Evolutionary conservation across 345 rosid species (phyloP), one percentile per base, ranked within the genome.

Genomic region (Murraya koenigii): DNA sequence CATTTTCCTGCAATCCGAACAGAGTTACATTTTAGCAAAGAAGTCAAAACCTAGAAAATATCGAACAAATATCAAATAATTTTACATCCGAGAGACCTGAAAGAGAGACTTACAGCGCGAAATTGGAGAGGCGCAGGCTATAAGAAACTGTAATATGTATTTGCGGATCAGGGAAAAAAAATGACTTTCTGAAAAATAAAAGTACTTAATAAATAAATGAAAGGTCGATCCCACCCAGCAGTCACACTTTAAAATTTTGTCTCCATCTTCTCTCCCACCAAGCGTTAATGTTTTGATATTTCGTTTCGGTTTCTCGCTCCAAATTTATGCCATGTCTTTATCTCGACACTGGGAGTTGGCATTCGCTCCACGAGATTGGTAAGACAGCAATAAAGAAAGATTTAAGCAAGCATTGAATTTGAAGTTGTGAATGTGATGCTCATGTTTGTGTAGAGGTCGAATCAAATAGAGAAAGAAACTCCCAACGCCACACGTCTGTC

Each of bases 1-100:
- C 99, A 97, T 93, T 77, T 84, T 86, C 84, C 85, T 80, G 75
- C 52, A 82, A 79, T 10, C 33, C 77, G 73, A 58, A 68, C 81
- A 55, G 47, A 69, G 26, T 55, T 66, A 28, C 30, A 19, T 5
- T 49, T 76, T 33, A 62, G 7, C 23, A 54, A 3, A 3, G 15
- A 44, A 33, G 2, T 1, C 9, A 13, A 62, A 36, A 52, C 54
- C 26, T 20, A 72, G 39, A 44, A 49, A 36, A 78, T 49, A 38
- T 15, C 36, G 26, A 9, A 77, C 58, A 44, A 17, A 26, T 0
- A 62, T 26, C 20, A 11, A 63, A 2, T 36, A 1, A 14, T 7
- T 22, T 65, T 35, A 35, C 41, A 33, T 5, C 9, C 8, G 17
- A 13, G 49, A 44, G 49, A 65, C 44, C 38, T 3, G 32, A 8